Base-by-base conservation (phyloP, 768 basidiomycete species). In the Holtermannia corniformis region DNA sequence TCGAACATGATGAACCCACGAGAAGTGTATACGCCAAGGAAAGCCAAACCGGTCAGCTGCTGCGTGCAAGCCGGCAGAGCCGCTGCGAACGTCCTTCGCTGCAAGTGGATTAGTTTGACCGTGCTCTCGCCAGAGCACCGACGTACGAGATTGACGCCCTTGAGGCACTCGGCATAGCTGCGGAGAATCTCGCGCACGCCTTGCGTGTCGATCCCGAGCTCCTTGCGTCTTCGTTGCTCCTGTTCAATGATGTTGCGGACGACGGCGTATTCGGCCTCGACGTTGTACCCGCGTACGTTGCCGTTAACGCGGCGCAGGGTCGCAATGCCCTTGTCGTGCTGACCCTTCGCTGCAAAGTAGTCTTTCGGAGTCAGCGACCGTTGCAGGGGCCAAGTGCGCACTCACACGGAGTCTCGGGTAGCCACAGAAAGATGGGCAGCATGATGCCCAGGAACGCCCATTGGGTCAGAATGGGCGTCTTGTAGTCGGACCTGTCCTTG, bases 381-480 rank as follows among this genome's bases (percentile, higher is more conserved):
- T n/a, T n/a, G n/a, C n/a, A n/a, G 32, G 7, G 32, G 7, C 32
- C 32, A 37, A 37, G 10, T 37, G 32, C 32, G 32, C 7, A 37
- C 32, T 37, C 16, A 37, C 44, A 45, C 22, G 60, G 60, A 5
- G 60, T 55, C 51, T 62, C 60, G 7, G 60, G 60, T 2, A 62
- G 44, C 14, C 40, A 56, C 21, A 62, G 41, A 44, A 56, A 58
- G 47, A 62, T 56, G 20, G 52, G 50, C 3, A 56, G 16, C 60
- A 58, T 58, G 44, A 62, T 40, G 24, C 57, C 60, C 25, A 62
- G 23, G 45, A 56, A 56, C 5, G 48, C 57, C 54, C 54, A 62
- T 43, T 58, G 59, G 13, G 62, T 60, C 47, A 56, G 59, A 41
- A 64, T 60, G 26, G 63, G 52, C 16, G 24, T 20, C 4, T 50